Percentiles rank a stretch among this genome's conserved stretches.
Evolutionary conservation across 306 rosid species (phyloP).

Genomic region (Mimosa bimucronata): DNA sequence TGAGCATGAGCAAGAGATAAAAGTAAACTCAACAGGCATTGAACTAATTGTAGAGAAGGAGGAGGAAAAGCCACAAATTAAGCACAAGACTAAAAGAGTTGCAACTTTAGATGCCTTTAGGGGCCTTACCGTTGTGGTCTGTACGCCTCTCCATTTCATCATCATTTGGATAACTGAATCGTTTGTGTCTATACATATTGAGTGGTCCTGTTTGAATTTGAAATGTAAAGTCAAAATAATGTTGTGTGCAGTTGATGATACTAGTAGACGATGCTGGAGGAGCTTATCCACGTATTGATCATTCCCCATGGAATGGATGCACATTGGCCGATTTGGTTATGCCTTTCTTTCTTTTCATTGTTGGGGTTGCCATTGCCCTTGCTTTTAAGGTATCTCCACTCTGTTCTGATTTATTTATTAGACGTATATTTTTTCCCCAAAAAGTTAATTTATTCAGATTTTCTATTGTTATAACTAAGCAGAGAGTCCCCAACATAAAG

Average conservation of each 20-base stretch:
- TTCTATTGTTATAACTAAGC: background rate
- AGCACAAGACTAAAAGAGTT: constrained; percentile 57
- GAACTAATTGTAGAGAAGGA: constrained; percentile 16
- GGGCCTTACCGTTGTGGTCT: constrained; percentile 79
- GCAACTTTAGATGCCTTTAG: constrained; percentile 80
- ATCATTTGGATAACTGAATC: background rate
- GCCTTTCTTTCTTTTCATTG: constrained; percentile 86
- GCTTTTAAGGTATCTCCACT: constrained; percentile 57
- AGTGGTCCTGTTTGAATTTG: background rate
- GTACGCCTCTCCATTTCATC: background rate
- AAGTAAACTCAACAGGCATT: background rate
- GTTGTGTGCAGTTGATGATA: constrained; percentile 55
- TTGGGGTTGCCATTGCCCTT: constrained; percentile 73
- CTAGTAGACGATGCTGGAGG: constrained; percentile 75
- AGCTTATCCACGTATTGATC: constrained; percentile 68
- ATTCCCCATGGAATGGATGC: constrained; percentile 83
- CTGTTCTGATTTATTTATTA: background rate
- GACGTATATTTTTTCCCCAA: background rate
- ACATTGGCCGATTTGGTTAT: constrained; percentile 77
- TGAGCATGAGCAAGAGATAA: constrained; percentile 20
- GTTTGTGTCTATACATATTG: no score
- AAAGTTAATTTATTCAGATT: background rate
- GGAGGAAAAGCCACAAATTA: constrained; percentile 31
- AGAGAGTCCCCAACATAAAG: constrained; percentile 50
- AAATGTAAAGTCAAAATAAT: background rate